A percentile compares a stretch with the other conserved stretches of the same genome.
Conservation (phyloP, 345 rosid genomes). For the Bruguiera gymnorhiza region DNA sequence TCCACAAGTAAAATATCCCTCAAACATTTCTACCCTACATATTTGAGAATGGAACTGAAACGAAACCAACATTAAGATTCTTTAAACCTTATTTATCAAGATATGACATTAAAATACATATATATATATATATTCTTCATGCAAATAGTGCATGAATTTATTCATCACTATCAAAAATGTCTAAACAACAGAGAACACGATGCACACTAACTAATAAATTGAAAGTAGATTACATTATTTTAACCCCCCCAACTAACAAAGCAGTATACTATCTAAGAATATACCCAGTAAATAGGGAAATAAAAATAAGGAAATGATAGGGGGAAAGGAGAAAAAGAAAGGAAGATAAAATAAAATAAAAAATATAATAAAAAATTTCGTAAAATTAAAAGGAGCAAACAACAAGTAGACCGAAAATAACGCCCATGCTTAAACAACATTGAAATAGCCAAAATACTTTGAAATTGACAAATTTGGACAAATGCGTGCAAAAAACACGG, state of each 20-base stretch:
- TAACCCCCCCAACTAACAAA: constrained; percentile 5
- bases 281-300: neutral
- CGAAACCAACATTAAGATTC: constrained; percentile 16
- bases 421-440: neutral
- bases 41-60: constrained; percentile 16
- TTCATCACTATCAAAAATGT: constrained; percentile 20
- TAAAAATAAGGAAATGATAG: neutral
- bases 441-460: neutral
- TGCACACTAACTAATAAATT: constrained; percentile 5
- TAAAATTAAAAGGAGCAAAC: neutral
- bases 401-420: constrained; percentile 2
- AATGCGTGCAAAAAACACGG: neutral
- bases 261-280: constrained; percentile 2
- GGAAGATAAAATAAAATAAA: neutral
- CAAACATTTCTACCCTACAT: constrained; percentile 17
- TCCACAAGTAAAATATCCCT: constrained; percentile 13
- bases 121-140: constrained; percentile 22
- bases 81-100: constrained; percentile 12
- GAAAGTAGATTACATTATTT: constrained; percentile 12
- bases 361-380: neutral
- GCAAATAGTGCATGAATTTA: constrained; percentile 10
- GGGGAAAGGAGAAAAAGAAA: neutral
- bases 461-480: neutral
- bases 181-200: constrained; percentile 22
- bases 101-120: neutral